A percentile compares a stretch with the other conserved stretches of the same genome.
Conservation (phyloP, 257 asterid genomes). For the Gentiana macrophylla region DNA sequence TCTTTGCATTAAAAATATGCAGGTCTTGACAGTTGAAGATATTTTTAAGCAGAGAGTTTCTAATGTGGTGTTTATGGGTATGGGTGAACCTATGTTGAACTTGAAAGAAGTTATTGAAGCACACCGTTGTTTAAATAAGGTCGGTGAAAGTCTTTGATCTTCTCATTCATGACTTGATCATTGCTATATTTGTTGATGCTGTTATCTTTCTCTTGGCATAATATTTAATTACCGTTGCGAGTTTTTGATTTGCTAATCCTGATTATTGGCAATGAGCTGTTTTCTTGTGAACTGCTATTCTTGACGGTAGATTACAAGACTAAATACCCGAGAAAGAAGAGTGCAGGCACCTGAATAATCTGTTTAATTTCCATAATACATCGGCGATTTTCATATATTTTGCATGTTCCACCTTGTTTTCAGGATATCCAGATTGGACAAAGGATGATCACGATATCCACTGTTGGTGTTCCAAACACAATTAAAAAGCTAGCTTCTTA, state of each 20-base stretch:
- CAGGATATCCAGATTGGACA: slow-evolving; percentile 94
- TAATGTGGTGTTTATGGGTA: slow-evolving; percentile 96
- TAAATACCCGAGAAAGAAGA: too few relatives aligned
- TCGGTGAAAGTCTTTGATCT: slow-evolving; percentile 2
- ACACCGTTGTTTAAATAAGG: slow-evolving; percentile 93
- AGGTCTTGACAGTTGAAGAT: slow-evolving; percentile 94
- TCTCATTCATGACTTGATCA: too few relatives aligned
- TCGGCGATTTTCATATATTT: slow-evolving; percentile 9
- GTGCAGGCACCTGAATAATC: too few relatives aligned
- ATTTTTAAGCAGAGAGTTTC: slow-evolving; percentile 78
- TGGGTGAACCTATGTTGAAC: slow-evolving; percentile 99
- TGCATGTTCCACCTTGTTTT: slow-evolving; percentile 6
- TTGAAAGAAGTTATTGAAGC: slow-evolving; percentile 91
- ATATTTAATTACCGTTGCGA: too few relatives aligned
- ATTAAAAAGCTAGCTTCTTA: slow-evolving; percentile 71
- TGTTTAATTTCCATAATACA: neutral
- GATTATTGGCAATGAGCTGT: too few relatives aligned
- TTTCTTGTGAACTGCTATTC: too few relatives aligned
- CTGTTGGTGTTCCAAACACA: slow-evolving; percentile 96
- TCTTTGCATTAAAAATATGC: slow-evolving; percentile 16
- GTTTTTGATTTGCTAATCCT: too few relatives aligned
- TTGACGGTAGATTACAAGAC: too few relatives aligned
- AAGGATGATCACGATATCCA: slow-evolving; percentile 96
- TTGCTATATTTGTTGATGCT: too few relatives aligned
- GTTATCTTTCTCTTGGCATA: too few relatives aligned